Conservation (phyloP, 768 basidiomycete species). For the Mycena haematopus region DNA sequence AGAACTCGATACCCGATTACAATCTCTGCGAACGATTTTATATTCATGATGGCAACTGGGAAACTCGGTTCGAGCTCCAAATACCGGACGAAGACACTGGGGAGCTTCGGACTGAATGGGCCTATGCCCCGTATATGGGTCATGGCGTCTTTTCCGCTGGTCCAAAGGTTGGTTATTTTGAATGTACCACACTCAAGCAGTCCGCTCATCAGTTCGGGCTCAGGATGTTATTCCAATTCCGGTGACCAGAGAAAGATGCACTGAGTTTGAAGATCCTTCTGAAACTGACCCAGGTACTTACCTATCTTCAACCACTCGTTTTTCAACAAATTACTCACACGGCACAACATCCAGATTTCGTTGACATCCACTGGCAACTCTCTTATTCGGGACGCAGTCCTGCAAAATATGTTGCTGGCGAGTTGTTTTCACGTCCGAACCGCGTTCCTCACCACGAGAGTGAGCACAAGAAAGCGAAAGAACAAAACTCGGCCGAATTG, state of each 20-base stretch:
- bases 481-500: conserved; percentile 36
- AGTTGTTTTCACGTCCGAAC: conserved; percentile 12
- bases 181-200: background rate
- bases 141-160: conserved; percentile 33
- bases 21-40: conserved; percentile 36
- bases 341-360: conserved; percentile 22
- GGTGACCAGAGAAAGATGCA: conserved; percentile 39
- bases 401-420: conserved; percentile 30
- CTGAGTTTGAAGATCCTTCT: conserved; percentile 1
- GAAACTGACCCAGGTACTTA: conserved; percentile 16
- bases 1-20: conserved; percentile 19
- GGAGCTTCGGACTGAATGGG: conserved; percentile 32
- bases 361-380: conserved; percentile 43
- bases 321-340: background rate
- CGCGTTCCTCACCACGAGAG: conserved; percentile 32
- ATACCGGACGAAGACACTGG: conserved; percentile 18
- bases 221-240: conserved; percentile 42
- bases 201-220: background rate
- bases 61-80: conserved; percentile 38
- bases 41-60: conserved; percentile 36
- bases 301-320: background rate
- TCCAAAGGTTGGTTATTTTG: conserved; percentile 35
- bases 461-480: conserved; percentile 30
- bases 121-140: conserved; percentile 40
- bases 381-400: conserved; percentile 37